phyloP scores from a whole-genome alignment of 495 filamentous ascomycete genomes.

The Daldinia decipiens region DNA sequence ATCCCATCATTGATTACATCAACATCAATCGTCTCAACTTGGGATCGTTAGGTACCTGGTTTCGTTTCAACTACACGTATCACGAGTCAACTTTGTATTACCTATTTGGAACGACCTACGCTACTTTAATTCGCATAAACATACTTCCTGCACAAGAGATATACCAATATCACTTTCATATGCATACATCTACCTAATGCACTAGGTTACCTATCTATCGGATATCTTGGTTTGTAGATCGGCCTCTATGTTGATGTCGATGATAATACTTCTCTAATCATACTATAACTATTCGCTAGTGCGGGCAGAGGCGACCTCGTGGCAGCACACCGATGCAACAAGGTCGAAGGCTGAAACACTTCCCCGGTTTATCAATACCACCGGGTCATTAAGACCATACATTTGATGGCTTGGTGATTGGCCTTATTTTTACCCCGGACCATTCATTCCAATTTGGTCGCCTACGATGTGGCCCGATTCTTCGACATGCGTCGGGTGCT shows the following conservation, averaged over 20 bases:
- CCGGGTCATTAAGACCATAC: conserved; percentile 34
- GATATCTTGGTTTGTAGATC: conserved; percentile 36
- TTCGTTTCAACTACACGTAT: conserved; percentile 12
- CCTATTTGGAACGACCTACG: conserved; percentile 7
- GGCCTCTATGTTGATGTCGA: conserved; percentile 24
- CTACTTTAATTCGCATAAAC: background rate
- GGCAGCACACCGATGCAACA: conserved; percentile 37
- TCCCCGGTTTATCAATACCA: conserved; percentile 21
- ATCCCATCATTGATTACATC: conserved; percentile 10
- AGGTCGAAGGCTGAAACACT: conserved; percentile 39
- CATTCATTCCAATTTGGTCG: conserved; percentile 23
- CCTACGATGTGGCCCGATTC: conserved; percentile 28
- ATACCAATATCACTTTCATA: background rate
- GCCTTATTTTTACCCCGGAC: conserved; percentile 23
- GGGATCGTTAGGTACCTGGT: conserved; percentile 8
- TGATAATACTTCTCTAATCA: conserved; percentile 17
- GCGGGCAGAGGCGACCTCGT: conserved; percentile 40
- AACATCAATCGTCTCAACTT: conserved; percentile 19
- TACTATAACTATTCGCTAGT: conserved; percentile 35
- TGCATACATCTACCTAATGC: conserved; percentile 2
- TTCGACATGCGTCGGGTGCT: conserved; percentile 41
- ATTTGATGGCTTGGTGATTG: conserved; percentile 11
- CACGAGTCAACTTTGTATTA: conserved; percentile 16
- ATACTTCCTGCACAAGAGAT: background rate
- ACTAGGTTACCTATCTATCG: conserved; percentile 30